Conservation (phyloP, 495 filamentous ascomycete species). For the Schizothecium vesticola region DNA sequence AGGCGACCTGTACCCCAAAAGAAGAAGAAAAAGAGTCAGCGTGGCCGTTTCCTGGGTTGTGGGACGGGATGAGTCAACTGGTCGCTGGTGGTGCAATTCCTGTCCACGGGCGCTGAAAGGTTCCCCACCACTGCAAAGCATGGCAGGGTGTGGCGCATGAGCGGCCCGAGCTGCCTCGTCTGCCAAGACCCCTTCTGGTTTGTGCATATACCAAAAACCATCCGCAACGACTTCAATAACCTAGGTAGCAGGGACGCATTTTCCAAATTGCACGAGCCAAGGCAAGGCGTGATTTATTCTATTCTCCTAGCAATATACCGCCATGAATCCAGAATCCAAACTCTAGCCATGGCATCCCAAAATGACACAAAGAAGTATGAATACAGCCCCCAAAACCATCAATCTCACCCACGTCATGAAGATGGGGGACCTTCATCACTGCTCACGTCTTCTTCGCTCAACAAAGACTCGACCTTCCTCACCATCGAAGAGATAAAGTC, state of each 20-base stretch:
- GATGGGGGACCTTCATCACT: not conserved
- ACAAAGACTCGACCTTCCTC: conserved; percentile 17
- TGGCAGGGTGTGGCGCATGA: conserved; percentile 3
- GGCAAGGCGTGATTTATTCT: not conserved
- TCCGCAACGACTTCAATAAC: too few species aligned
- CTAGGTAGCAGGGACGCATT: too few species aligned
- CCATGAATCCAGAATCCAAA: not conserved
- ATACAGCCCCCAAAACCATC: not conserved
- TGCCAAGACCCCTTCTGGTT: not conserved
- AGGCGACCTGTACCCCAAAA: not conserved
- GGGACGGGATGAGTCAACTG: conserved; percentile 23
- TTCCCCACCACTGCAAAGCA: conserved; percentile 11
- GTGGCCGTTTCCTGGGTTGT: conserved; percentile 15
- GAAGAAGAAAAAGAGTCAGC: conserved; percentile 18
- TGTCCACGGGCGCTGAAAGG: conserved; percentile 2
- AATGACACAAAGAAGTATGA: not conserved
- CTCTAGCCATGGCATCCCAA: not conserved
- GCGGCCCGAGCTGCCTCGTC: not conserved
- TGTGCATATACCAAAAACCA: too few species aligned
- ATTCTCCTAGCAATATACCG: not conserved
- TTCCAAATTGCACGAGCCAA: not conserved
- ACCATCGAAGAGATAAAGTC: conserved; percentile 24
- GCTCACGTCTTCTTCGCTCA: not conserved
- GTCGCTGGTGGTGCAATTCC: conserved; percentile 8
- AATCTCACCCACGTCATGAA: not conserved